phyloP scores from a whole-genome alignment of 163 green algal species.

The Scenedesmus sp. region DNA sequence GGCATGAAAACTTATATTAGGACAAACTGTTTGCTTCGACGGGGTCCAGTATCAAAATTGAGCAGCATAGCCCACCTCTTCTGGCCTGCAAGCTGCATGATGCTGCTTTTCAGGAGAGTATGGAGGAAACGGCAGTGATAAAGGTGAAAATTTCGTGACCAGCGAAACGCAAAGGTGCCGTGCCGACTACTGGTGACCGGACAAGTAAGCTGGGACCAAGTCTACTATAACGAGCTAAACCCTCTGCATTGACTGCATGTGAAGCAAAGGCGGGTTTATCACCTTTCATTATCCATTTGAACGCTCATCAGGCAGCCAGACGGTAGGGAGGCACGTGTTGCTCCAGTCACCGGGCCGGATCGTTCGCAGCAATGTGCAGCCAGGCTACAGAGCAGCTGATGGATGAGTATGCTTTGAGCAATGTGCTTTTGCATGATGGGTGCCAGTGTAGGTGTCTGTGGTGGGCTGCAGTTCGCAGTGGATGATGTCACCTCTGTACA shows the following conservation, averaged over 20 bases:
- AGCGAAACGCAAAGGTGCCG: background rate
- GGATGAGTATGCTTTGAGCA: no score
- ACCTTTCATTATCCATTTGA: no score
- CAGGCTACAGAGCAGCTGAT: no score
- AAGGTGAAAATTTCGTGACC: background rate
- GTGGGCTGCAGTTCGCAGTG: no score
- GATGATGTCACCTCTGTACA: no score
- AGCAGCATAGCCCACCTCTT: background rate
- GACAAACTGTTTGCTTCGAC: background rate
- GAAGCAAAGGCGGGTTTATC: background rate
- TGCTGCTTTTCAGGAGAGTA: background rate
- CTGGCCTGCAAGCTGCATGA: slow-evolving; percentile 1
- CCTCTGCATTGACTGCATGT: background rate
- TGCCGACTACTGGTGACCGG: background rate
- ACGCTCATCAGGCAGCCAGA: no score
- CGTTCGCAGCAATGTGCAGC: no score
- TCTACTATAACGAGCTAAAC: background rate
- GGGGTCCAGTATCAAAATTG: background rate
- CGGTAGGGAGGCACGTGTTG: no score
- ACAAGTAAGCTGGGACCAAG: background rate
- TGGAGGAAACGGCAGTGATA: background rate
- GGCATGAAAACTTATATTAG: background rate
- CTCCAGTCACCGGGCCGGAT: no score
- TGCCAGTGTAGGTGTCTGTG: no score
- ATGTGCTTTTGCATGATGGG: no score